Percentiles rank a stretch among this genome's conserved stretches.
phyloP scores from a whole-genome alignment of 768 basidiomycete genomes.

The Lactarius hengduanensis region DNA sequence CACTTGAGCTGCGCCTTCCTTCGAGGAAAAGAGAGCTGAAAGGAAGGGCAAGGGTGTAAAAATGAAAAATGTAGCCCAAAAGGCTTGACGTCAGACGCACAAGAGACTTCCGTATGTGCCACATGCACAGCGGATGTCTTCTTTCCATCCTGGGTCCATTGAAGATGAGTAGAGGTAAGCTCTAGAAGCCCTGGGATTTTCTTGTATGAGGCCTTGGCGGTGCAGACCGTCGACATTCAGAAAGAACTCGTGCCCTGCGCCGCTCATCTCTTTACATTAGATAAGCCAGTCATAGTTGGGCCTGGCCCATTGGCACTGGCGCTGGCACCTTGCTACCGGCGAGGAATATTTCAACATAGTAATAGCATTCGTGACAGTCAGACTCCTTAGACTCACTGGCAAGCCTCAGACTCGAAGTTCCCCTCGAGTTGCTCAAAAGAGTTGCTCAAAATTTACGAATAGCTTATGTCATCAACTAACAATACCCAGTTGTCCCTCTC shows the following conservation, averaged over 20 bases:
- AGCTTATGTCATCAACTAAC: too few species aligned
- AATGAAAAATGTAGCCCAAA: not conserved
- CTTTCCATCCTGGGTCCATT: conserved; percentile 79
- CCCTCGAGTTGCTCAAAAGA: too few species aligned
- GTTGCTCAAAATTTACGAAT: too few species aligned
- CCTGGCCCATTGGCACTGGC: too few species aligned
- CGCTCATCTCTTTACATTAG: conserved; percentile 14
- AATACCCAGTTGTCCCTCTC: not conserved
- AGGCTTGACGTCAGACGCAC: conserved; percentile 38
- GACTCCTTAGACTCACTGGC: too few species aligned
- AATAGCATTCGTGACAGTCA: too few species aligned
- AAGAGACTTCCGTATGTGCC: conserved; percentile 54
- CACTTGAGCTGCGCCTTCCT: conserved; percentile 78
- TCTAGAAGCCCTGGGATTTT: conserved; percentile 74
- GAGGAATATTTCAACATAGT: too few species aligned
- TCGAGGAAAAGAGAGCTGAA: conserved; percentile 80
- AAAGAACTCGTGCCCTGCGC: conserved; percentile 4
- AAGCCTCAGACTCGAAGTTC: too few species aligned
- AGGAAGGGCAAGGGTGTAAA: not conserved
- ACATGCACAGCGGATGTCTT: conserved; percentile 63
- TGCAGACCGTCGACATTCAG: conserved; percentile 31
- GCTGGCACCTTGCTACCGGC: too few species aligned
- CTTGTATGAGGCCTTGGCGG: conserved; percentile 82
- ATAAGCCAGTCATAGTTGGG: conserved; percentile 7
- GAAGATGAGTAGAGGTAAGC: conserved; percentile 67